A percentile compares a stretch with the other conserved stretches of the same genome.
phyloP scores from a whole-genome alignment of 2,329 filamentous ascomycete species.

The Claviceps sp. region DNA sequence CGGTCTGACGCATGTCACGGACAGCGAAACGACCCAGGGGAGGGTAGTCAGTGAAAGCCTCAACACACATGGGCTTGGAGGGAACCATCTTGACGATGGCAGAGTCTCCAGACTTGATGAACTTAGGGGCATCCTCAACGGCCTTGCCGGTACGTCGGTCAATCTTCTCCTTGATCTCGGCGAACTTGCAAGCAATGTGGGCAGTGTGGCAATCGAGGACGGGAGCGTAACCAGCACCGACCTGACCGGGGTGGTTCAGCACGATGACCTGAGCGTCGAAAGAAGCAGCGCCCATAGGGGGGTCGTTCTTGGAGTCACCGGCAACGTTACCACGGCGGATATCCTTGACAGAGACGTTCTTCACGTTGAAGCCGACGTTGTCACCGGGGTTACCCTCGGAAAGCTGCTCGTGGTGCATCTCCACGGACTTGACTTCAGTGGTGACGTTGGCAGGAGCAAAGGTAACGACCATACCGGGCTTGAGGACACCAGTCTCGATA shows the following conservation, averaged over 20 bases:
- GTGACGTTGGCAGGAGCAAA: slow-evolving; percentile 98
- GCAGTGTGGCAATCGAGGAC: slow-evolving; percentile 99
- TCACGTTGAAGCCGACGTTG: slow-evolving; percentile 99
- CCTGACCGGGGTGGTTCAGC: slow-evolving; percentile 99
- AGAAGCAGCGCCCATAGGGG: slow-evolving; percentile 72
- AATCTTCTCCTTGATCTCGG: slow-evolving; percentile 99
- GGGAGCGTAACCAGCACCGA: slow-evolving; percentile 97
- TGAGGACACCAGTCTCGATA: slow-evolving; percentile 99
- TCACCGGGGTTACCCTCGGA: slow-evolving; percentile 89
- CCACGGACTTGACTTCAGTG: slow-evolving; percentile 99
- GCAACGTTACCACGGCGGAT: slow-evolving; percentile 99
- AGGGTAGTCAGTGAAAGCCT: slow-evolving; percentile 99
- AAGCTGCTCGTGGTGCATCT: slow-evolving; percentile 99
- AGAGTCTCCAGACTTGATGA: slow-evolving; percentile 99
- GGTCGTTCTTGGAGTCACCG: slow-evolving; percentile 99
- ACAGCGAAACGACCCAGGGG: slow-evolving; percentile 99
- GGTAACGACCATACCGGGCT: slow-evolving; percentile 87
- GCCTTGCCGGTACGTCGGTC: slow-evolving; percentile 99
- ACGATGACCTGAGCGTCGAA: slow-evolving; percentile 99
- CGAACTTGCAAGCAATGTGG: slow-evolving; percentile 99
- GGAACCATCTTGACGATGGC: slow-evolving; percentile 99
- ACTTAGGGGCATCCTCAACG: slow-evolving; percentile 84
- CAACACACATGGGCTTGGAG: slow-evolving; percentile 99
- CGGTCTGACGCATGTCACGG: slow-evolving; percentile 92
- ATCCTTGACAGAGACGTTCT: slow-evolving; percentile 99